Conservation (phyloP, 306 rosid species). For the Quercus rubra region DNA sequence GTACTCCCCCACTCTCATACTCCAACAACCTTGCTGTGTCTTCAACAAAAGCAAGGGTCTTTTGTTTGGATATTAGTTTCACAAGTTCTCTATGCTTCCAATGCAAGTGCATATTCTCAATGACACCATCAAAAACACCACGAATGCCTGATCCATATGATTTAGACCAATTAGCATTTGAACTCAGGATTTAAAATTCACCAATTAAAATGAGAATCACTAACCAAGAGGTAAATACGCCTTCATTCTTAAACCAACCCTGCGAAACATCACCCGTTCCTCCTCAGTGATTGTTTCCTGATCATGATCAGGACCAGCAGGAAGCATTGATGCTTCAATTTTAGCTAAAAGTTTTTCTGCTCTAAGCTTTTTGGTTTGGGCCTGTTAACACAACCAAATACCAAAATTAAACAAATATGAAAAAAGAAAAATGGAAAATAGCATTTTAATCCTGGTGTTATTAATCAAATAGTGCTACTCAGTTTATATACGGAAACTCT, state of each 20-base stretch:
- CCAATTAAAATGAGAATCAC: slow-evolving; percentile 27
- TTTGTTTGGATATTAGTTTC: slow-evolving; percentile 82
- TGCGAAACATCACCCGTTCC: slow-evolving; percentile 86
- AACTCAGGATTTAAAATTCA: slow-evolving; percentile 19
- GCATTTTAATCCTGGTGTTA: neutral
- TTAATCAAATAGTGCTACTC: neutral
- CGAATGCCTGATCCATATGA: slow-evolving; percentile 66
- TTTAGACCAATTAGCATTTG: slow-evolving; percentile 18
- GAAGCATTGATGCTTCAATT: slow-evolving; percentile 78
- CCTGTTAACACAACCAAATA: slow-evolving; percentile 50
- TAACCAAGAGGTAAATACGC: slow-evolving; percentile 87
- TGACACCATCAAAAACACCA: slow-evolving; percentile 82
- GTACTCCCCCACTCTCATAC: slow-evolving; percentile 87
- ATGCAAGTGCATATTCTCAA: slow-evolving; percentile 96
- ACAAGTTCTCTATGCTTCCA: slow-evolving; percentile 97
- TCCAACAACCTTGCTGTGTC: slow-evolving; percentile 86
- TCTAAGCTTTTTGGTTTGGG: slow-evolving; percentile 71
- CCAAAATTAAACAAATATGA: slow-evolving; percentile 7
- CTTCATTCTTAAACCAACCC: slow-evolving; percentile 86
- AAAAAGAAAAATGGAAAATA: slow-evolving; percentile 1
- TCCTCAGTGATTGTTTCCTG: slow-evolving; percentile 94
- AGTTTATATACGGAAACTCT: neutral
- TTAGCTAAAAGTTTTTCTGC: slow-evolving; percentile 68
- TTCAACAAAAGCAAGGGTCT: slow-evolving; percentile 78
- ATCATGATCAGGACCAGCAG: slow-evolving; percentile 73